Evolutionary conservation across 2,329 filamentous ascomycete species (phyloP).

Genomic region (Penicillium crustosum): DNA sequence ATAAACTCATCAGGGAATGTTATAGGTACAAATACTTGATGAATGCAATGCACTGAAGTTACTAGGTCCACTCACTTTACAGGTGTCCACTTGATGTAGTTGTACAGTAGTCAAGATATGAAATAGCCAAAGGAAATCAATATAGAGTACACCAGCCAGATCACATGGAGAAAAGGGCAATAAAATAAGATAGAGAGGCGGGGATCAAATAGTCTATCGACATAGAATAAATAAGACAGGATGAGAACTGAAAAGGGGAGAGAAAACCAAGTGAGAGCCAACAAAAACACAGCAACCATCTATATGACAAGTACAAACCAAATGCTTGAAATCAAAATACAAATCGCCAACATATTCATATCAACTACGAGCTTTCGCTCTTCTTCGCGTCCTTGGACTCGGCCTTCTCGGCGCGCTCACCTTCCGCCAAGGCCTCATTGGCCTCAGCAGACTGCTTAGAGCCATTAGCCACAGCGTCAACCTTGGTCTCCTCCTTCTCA

Average conservation of each 20-base stretch:
- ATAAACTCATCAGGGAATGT: background rate
- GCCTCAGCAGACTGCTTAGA: constrained; percentile 48
- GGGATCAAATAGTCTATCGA: constrained; percentile 24
- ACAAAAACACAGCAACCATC: constrained; percentile 11
- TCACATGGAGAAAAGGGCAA: constrained; percentile 10
- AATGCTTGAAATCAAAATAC: constrained; percentile 12
- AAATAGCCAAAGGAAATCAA: constrained; percentile 23
- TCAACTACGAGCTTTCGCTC: constrained; percentile 20
- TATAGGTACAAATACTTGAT: background rate
- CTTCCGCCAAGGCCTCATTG: constrained; percentile 43
- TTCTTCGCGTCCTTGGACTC: constrained; percentile 31
- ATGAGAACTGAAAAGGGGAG: constrained; percentile 20
- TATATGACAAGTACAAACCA: constrained; percentile 13
- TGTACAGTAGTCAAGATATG: background rate
- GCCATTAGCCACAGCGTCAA: constrained; percentile 51
- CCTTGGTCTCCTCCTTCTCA: constrained; percentile 72
- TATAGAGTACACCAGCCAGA: constrained; percentile 12
- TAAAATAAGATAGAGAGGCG: constrained; percentile 11
- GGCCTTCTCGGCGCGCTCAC: constrained; percentile 37
- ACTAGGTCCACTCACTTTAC: background rate
- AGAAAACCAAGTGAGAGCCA: background rate
- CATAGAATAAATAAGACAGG: constrained; percentile 25
- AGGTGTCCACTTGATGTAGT: background rate
- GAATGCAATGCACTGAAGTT: background rate
- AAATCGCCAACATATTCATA: constrained; percentile 14